Percentiles rank a stretch among this genome's conserved stretches.
Evolutionary conservation across 1,139 yeast species (phyloP).

Genomic region (Diutina ranongensis): DNA sequence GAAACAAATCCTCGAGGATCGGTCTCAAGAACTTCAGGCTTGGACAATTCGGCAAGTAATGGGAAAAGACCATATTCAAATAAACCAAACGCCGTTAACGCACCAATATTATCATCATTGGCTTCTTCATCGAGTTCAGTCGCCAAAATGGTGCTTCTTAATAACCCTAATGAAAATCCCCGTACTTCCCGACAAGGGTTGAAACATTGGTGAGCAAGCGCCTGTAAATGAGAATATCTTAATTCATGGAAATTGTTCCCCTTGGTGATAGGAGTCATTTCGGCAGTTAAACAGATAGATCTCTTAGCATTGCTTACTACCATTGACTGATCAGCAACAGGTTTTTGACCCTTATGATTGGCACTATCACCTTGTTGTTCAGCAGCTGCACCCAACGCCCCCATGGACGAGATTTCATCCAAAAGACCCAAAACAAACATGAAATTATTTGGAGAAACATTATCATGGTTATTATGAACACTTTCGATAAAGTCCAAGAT

Average conservation of each 20-base stretch:
- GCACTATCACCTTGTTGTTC: constrained; percentile 44
- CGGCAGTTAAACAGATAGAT: constrained; percentile 51
- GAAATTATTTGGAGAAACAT: constrained; percentile 39
- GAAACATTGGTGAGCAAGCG: constrained; percentile 78
- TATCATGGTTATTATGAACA: constrained; percentile 25
- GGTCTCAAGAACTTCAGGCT: constrained; percentile 54
- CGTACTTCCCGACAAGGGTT: constrained; percentile 79
- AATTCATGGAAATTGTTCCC: constrained; percentile 15
- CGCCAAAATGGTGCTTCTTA: constrained; percentile 37
- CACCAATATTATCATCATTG: constrained; percentile 15
- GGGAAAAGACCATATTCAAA: constrained; percentile 73
- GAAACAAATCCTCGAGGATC: constrained; percentile 53
- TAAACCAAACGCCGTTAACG: constrained; percentile 38
- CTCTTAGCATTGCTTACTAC: constrained; percentile 47
- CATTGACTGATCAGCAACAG: constrained; percentile 34
- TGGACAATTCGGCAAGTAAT: constrained; percentile 51
- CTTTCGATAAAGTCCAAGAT: constrained; percentile 40
- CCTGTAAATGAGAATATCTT: constrained; percentile 55
- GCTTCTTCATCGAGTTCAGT: constrained; percentile 12
- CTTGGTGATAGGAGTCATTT: constrained; percentile 23
- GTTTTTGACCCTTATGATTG: constrained; percentile 8
- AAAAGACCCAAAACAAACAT: constrained; percentile 57
- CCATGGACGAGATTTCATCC: constrained; percentile 75
- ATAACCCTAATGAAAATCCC: constrained; percentile 43
- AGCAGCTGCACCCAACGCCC: constrained; percentile 70